Conservation (phyloP, 345 rosid species). For the Sisymbrium irio region DNA sequence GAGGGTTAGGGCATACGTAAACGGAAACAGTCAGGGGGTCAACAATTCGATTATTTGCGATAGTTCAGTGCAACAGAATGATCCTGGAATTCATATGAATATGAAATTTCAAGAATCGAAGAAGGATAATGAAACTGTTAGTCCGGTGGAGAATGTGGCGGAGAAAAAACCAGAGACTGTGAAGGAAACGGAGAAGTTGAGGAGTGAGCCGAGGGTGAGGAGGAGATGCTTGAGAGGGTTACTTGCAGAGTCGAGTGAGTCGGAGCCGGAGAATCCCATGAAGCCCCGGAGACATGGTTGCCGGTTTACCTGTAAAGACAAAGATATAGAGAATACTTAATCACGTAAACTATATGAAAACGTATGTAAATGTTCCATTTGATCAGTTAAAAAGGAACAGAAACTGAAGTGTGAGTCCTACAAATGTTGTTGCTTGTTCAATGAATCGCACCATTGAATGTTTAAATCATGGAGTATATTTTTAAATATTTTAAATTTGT, state of each 20-base stretch:
- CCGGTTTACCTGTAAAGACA: constrained; percentile 45
- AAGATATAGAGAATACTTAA: constrained; percentile 41
- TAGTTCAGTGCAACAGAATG: constrained; percentile 52
- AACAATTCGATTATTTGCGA: constrained; percentile 64
- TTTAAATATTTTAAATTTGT: neutral
- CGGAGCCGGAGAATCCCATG: constrained; percentile 59
- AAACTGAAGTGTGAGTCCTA: neutral
- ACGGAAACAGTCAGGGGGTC: constrained; percentile 65
- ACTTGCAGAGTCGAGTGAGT: constrained; percentile 70
- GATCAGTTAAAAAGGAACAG: neutral
- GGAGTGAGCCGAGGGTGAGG: constrained; percentile 54
- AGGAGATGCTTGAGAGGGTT: constrained; percentile 80
- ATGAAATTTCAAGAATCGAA: constrained; percentile 10
- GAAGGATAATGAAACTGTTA: neutral
- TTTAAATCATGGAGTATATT: neutral
- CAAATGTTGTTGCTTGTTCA: constrained; percentile 10
- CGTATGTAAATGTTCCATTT: neutral
- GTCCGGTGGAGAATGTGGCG: constrained; percentile 19
- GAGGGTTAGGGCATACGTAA: constrained; percentile 46
- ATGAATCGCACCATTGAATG: neutral
- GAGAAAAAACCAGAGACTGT: constrained; percentile 20
- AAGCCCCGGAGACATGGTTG: constrained; percentile 80
- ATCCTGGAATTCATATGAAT: constrained; percentile 65
- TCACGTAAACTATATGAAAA: neutral
- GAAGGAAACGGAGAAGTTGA: constrained; percentile 48